Base-by-base conservation (phyloP, 139 green algal species). In the Nannochloris sp. region DNA sequence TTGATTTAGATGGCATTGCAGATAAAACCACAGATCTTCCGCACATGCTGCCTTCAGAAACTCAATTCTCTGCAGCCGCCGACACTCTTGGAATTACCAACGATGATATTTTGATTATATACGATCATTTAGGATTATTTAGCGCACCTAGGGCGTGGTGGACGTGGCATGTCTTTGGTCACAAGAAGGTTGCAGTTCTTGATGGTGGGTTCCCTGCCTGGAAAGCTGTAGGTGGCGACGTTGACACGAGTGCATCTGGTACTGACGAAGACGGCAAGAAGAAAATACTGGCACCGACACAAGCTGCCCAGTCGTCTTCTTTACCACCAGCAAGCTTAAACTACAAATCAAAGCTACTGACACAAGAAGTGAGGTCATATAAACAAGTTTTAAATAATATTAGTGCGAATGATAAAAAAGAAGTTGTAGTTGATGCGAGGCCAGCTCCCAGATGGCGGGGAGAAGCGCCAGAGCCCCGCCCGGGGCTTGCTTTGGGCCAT, bases 81-180 rank as follows among this genome's bases (percentile, higher is more conserved):
- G 82, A 95, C 47, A 85, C 83, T 1, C 73, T 98, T 27, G 83
- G 83, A 47, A 83, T 98, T 15, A 65, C 29, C 24, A 74, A 75
- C 25, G 65, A 79, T 42, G 77, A 81, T 44, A 45, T 58, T 1
- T 72, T 98, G 33, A 87, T 97, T 15, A 60, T 97, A 31, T 98
- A 97, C 61, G 93, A 98, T 76, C 64, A 85, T 30, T 36, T 74
- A 33, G 92, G 92, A 48, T 75, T 95, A 25, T 98, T 97, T 78
- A 88, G 75, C 36, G 79, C 86, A 0, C 83, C 93, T 0, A 71
- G 93, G 4, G 85, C 69, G 0, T 97, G 92, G 92, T 98, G 87
- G 86, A 97, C 89, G 3, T 94, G 93, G 78, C 72, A 73, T 8
- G 75, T 77, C 10, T 89, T 96, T 64, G 91, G 90, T 1, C 90